Evolutionary conservation across 305 asterid genomes (phyloP).

Genomic region (Nicotiana rustica): DNA sequence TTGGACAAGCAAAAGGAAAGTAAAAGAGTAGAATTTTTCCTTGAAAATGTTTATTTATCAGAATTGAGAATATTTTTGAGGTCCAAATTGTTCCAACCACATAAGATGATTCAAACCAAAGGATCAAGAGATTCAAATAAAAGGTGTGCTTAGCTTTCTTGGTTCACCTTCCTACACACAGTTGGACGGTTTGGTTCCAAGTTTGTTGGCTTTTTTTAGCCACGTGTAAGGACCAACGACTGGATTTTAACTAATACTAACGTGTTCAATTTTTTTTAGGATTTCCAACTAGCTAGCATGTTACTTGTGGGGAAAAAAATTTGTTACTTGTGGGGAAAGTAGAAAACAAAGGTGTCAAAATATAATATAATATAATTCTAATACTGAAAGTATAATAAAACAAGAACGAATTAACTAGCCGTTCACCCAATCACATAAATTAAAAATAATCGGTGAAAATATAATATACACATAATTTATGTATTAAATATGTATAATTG

Average conservation of each 20-base stretch:
- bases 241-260: not conserved
- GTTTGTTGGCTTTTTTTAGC: not conserved
- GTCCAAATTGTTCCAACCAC: constrained; percentile 57
- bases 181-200: constrained; percentile 28
- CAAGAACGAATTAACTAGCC: too few relatives aligned
- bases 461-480: too few relatives aligned
- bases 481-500: too few relatives aligned
- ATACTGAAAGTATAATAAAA: too few relatives aligned
- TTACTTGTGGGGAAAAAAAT: constrained; percentile 5
- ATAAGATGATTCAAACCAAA: not conserved
- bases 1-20: not conserved
- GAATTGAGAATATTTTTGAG: constrained; percentile 48
- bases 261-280: constrained; percentile 26
- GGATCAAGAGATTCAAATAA: constrained; percentile 21
- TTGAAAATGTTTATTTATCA: constrained; percentile 43
- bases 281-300: not conserved
- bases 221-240: constrained; percentile 27
- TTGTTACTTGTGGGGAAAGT: constrained; percentile 23
- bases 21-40: not conserved
- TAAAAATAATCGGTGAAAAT: too few relatives aligned
- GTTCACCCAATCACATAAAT: too few relatives aligned
- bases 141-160: not conserved
- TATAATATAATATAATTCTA: too few relatives aligned
- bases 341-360: not conserved
- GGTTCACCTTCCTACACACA: constrained; percentile 6